These are phyloP conservation scores for Penicillium paradoxum DNA, from an alignment of 495 filamentous ascomycete genomes.

Conservation along the genomic window DNA sequence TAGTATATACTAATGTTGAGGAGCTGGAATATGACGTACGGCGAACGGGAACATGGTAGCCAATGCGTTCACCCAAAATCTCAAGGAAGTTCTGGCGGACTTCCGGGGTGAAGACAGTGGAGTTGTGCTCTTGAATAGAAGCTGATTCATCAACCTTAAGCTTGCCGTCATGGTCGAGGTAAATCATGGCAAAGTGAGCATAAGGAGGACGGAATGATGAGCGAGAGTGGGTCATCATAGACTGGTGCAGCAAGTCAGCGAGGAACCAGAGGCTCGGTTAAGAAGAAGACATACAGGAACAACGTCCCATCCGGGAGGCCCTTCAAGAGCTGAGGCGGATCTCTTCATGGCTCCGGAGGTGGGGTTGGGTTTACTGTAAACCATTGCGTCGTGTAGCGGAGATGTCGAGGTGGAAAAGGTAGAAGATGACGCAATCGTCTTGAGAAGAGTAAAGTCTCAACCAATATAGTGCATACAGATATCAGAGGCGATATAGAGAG, in stretches of 20 bases:
- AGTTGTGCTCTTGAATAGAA: slow-evolving; percentile 32
- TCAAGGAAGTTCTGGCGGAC: slow-evolving; percentile 38
- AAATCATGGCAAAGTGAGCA: slow-evolving; percentile 41
- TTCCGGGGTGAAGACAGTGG: slow-evolving; percentile 35
- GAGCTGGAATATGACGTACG: slow-evolving; percentile 18
- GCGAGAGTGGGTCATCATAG: slow-evolving; percentile 30
- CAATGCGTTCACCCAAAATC: slow-evolving; percentile 30
- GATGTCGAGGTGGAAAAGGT: neutral
- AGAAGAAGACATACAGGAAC: slow-evolving; percentile 31
- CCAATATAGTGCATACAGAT: neutral
- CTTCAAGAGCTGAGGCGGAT: slow-evolving; percentile 31
- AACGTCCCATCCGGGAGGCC: slow-evolving; percentile 32
- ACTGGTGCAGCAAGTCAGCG: slow-evolving; percentile 10
- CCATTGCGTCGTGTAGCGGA: slow-evolving; percentile 27
- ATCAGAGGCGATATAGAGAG: neutral
- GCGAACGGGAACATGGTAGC: slow-evolving; percentile 26
- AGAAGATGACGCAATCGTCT: neutral
- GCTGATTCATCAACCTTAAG: slow-evolving; percentile 35
- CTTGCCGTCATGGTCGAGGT: slow-evolving; percentile 37
- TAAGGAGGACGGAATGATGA: slow-evolving; percentile 31
- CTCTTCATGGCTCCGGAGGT: slow-evolving; percentile 33
- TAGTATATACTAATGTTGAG: neutral
- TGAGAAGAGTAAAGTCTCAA: neutral
- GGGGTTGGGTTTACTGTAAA: slow-evolving; percentile 28
- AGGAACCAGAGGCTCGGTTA: neutral